Evolutionary conservation across 2,329 filamentous ascomycete species (phyloP), one percentile per base, ranked within the genome.

Genomic region (Salinomyces thailandicus): DNA sequence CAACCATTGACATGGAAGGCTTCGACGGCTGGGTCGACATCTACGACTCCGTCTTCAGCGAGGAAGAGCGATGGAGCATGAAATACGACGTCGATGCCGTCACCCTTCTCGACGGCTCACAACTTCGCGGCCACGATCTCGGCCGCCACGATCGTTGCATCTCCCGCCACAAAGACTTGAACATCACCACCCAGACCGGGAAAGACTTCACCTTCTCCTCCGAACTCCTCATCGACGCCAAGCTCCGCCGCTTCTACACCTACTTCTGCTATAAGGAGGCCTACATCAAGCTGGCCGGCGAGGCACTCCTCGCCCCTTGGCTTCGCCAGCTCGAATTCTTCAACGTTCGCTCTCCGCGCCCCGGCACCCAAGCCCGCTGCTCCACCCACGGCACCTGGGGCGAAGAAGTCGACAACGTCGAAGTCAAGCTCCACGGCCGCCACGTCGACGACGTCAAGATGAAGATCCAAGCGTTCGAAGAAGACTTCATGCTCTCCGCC

Each of bases 201-300:
- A 53, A 59, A 19, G 49, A 55, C 6, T 46, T 51, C 47, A 50
- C 33, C 2, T 62, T 71, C 42, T 56, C 53, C 22, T 64, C 61
- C 2, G 62, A 69, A 24, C 37, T 64, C 0, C 42, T 74, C n/a
- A 62, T 73, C 13, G 77, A 81, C 41, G 68, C 63, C 15, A 78
- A 77, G 52, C 63, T 87, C 18, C 68, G 80, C 4, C 68, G 72
- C 36, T 89, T 89, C 54, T 89, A 86, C 55, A 72, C 80, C 1
- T 73, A 81, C 41, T 89, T 82, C 79, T 84, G 79, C 56, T 70
- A 85, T 57, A 77, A 84, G 49, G 83, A 89, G 62, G 78, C 81
- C 1, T 87, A 84, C 55, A 77, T 87, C 59, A 89, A 87, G 71
- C 77, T 89, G 63, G 82, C 81, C 18, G 83, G 83, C 17, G 81